Conservation (phyloP, 1,284 basidiomycete genomes). For the Ceratorhiza oryzae-sativae region DNA sequence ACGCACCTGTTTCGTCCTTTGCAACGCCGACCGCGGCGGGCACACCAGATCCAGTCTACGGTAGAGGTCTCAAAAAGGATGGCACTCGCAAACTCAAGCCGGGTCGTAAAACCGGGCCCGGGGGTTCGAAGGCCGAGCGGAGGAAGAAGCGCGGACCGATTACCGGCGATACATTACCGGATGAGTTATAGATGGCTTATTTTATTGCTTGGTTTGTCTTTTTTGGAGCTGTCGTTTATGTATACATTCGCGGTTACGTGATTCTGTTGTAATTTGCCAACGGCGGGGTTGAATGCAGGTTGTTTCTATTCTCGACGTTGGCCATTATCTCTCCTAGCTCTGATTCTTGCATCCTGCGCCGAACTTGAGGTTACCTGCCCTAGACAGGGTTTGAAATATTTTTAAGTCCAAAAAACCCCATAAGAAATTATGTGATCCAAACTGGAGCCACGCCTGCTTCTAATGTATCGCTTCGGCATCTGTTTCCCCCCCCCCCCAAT, state of each 20-base stretch:
- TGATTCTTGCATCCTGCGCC: too few relatives aligned
- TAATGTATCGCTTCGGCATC: too few relatives aligned
- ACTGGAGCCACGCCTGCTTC: too few relatives aligned
- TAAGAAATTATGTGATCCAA: too few relatives aligned
- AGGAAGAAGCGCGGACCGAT: constrained; percentile 36
- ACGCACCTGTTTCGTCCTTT: constrained; percentile 16
- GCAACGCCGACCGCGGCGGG: not conserved
- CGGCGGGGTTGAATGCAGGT: not conserved
- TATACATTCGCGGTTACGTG: not conserved
- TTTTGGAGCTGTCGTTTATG: constrained; percentile 14
- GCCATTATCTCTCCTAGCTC: too few relatives aligned
- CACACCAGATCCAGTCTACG: constrained; percentile 25
- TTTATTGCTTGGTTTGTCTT: not conserved
- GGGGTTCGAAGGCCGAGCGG: constrained; percentile 36
- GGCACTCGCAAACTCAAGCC: constrained; percentile 33
- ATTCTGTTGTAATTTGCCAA: not conserved
- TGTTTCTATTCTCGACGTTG: not conserved
- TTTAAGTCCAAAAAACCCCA: too few relatives aligned
- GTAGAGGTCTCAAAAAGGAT: constrained; percentile 33
- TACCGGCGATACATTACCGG: constrained; percentile 30
- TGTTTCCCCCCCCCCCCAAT: too few relatives aligned
- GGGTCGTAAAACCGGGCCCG: constrained; percentile 28
- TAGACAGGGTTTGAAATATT: too few relatives aligned
- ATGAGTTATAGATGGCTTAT: constrained; percentile 23
- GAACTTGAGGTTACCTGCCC: too few relatives aligned